Conservation (phyloP, 1,284 basidiomycete genomes). For the Fomitopsis pinicola region DNA sequence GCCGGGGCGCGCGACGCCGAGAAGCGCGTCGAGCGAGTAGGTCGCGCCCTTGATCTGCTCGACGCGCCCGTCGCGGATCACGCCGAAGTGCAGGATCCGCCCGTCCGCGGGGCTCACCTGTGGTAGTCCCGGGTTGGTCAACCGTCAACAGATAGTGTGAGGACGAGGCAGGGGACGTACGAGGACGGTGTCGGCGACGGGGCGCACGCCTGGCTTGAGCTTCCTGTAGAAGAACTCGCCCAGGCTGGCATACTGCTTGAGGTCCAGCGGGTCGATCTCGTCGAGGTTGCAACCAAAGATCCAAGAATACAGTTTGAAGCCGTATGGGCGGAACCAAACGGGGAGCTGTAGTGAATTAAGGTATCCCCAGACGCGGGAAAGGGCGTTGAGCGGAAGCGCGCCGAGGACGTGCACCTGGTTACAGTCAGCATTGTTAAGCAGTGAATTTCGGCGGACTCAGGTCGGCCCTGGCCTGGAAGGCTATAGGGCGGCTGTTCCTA, state of each 20-base stretch:
- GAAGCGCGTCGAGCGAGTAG: slow-evolving; percentile 90
- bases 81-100: slow-evolving; percentile 88
- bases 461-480: too few relatives aligned
- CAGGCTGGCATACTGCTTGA: slow-evolving; percentile 76
- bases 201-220: slow-evolving; percentile 79
- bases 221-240: slow-evolving; percentile 96
- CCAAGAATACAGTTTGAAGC: slow-evolving; percentile 81
- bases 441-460: too few relatives aligned
- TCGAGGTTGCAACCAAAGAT: slow-evolving; percentile 93
- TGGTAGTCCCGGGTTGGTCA: not conserved
- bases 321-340: slow-evolving; percentile 89
- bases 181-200: slow-evolving; percentile 75
- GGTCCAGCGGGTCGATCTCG: slow-evolving; percentile 81
- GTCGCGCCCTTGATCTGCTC: slow-evolving; percentile 99
- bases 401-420: slow-evolving; percentile 90
- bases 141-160: not conserved
- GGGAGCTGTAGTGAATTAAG: slow-evolving; percentile 90
- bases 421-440: not conserved
- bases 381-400: slow-evolving; percentile 88
- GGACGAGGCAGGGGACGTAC: slow-evolving; percentile 38
- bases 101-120: slow-evolving; percentile 94
- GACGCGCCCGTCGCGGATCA: slow-evolving; percentile 77
- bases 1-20: slow-evolving; percentile 61
- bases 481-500: not conserved
- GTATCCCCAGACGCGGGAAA: slow-evolving; percentile 96